phyloP scores from a whole-genome alignment of 257 asterid genomes.

The Paraleonurus japonicus region DNA sequence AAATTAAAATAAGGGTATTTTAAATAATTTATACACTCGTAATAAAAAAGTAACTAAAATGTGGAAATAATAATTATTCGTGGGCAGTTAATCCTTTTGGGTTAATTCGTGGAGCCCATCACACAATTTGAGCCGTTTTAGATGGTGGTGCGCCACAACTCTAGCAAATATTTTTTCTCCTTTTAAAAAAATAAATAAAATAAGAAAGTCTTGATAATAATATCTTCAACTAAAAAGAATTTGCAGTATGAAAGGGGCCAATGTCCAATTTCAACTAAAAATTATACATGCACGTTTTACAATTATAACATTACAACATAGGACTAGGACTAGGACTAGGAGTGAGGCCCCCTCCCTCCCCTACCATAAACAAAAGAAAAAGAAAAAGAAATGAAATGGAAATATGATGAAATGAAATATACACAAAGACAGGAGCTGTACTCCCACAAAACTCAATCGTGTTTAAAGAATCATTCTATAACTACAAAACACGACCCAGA shows the following conservation, averaged over 20 bases:
- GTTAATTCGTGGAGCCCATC: not conserved
- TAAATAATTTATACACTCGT: too few relatives aligned
- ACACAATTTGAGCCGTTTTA: not conserved
- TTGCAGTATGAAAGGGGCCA: slow-evolving; percentile 17
- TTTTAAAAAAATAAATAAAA: too few relatives aligned
- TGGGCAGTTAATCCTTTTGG: too few relatives aligned
- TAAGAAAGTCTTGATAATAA: too few relatives aligned
- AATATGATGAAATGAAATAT: slow-evolving; percentile 28
- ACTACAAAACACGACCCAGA: slow-evolving; percentile 12
- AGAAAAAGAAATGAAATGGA: not conserved
- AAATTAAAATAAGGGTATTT: too few relatives aligned
- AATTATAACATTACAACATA: slow-evolving; percentile 35
- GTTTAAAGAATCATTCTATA: slow-evolving; percentile 22
- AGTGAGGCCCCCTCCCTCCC: not conserved
- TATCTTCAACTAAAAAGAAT: not conserved
- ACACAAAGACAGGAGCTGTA: slow-evolving; percentile 34
- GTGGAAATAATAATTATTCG: too few relatives aligned
- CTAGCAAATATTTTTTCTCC: too few relatives aligned
- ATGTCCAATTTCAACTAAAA: slow-evolving; percentile 15
- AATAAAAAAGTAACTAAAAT: too few relatives aligned
- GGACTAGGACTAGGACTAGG: slow-evolving; percentile 4
- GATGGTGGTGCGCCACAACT: too few relatives aligned
- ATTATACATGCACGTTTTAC: slow-evolving; percentile 39
- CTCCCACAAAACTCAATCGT: slow-evolving; percentile 28
- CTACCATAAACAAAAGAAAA: not conserved